Percentiles rank a stretch among this genome's conserved stretches.
Conservation (phyloP, 2,329 filamentous ascomycete species). For the Emydomyces testavorans region DNA sequence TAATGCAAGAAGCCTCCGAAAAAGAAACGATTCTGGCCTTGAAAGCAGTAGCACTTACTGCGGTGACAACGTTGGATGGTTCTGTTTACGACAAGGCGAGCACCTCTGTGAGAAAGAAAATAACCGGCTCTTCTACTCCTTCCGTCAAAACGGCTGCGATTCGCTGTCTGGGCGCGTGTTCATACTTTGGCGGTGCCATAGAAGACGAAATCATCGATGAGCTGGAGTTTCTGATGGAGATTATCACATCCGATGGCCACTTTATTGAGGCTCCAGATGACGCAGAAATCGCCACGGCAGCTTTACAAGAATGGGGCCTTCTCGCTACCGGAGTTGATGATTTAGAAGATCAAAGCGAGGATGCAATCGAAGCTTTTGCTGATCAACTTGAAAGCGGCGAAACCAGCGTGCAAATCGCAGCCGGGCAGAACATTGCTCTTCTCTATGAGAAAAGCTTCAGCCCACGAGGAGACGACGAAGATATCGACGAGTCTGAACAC, state of each 20-base stretch:
- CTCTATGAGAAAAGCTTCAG: slow-evolving; percentile 65
- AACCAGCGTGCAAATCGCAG: slow-evolving; percentile 60
- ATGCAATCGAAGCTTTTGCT: slow-evolving; percentile 66
- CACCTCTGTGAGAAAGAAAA: slow-evolving; percentile 48
- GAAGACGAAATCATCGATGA: slow-evolving; percentile 57
- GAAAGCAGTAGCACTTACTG: slow-evolving; percentile 58
- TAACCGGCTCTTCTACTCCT: slow-evolving; percentile 55
- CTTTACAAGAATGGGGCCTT: slow-evolving; percentile 67
- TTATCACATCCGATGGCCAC: slow-evolving; percentile 67
- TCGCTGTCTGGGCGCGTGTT: slow-evolving; percentile 59
- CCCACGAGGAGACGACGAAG: slow-evolving; percentile 46
- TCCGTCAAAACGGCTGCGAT: slow-evolving; percentile 58
- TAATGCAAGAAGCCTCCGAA: slow-evolving; percentile 56
- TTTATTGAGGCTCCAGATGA: slow-evolving; percentile 61
- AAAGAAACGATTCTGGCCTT: slow-evolving; percentile 60
- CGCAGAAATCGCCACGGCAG: slow-evolving; percentile 58
- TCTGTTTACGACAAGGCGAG: slow-evolving; percentile 54
- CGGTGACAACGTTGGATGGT: slow-evolving; percentile 55
- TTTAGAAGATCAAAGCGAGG: slow-evolving; percentile 56
- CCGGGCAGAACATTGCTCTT: slow-evolving; percentile 69
- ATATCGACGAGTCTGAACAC: slow-evolving; percentile 35
- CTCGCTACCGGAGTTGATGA: slow-evolving; percentile 68
- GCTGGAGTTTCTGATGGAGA: slow-evolving; percentile 64
- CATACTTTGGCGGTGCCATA: slow-evolving; percentile 63
- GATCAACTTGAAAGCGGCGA: slow-evolving; percentile 73